phyloP scores from a whole-genome alignment of 441 rosid genomes.

The Pelargonium citronellum region DNA sequence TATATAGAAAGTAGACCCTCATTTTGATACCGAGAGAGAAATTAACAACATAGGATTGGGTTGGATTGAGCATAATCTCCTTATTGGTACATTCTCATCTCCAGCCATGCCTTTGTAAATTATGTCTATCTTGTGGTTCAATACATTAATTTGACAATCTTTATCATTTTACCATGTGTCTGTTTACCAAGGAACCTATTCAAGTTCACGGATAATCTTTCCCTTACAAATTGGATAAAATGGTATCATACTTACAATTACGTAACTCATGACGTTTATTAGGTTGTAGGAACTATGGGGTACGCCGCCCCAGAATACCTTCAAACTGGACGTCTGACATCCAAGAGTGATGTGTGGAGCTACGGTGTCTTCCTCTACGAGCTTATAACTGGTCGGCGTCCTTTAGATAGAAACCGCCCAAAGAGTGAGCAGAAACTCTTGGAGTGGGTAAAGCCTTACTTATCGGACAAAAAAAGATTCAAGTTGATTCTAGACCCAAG shows the following conservation, averaged over 20 bases:
- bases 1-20: too few species aligned
- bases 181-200: too few species aligned
- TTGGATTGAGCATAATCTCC: too few species aligned
- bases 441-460: slow-evolving; percentile 80
- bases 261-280: slow-evolving; percentile 11
- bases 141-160: too few species aligned
- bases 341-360: slow-evolving; percentile 88
- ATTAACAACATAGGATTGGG: too few species aligned
- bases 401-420: slow-evolving; percentile 72
- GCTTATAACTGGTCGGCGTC: slow-evolving; percentile 82
- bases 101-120: too few species aligned
- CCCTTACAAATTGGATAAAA: too few species aligned
- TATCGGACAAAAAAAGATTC: slow-evolving; percentile 55
- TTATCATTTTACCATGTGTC: too few species aligned
- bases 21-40: too few species aligned
- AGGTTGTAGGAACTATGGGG: slow-evolving; percentile 95
- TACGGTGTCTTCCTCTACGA: slow-evolving; percentile 89
- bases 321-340: slow-evolving; percentile 79
- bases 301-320: slow-evolving; percentile 94
- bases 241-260: background rate
- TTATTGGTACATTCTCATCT: too few species aligned
- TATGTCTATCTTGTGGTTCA: too few species aligned
- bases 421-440: slow-evolving; percentile 75
- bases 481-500: slow-evolving; percentile 56
- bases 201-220: too few species aligned